Base-by-base conservation (phyloP, 331 rosid genomes). In the Acacia concinna region DNA sequence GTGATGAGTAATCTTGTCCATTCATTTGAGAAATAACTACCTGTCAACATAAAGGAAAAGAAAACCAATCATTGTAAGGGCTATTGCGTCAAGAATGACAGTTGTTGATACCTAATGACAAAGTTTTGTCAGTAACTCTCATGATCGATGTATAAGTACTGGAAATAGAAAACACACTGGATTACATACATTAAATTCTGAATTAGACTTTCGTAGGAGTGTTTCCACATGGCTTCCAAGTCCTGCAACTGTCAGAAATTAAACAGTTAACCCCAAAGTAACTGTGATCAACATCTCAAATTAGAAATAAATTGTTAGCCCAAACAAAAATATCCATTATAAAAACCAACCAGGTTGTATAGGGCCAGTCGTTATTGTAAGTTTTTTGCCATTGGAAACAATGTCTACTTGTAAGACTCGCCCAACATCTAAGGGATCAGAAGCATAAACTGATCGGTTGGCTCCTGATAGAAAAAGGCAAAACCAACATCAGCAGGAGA, bases 401-500 rank as follows among this genome's bases (percentile, higher is more conserved):
- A 95, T 79, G 78, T 95, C 96, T 30, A 86, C 96, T 88, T 91
- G 96, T 51, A 95, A 86, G 83, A 86, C 84, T 84, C 99, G 85
- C 71, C 97, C 97, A 66, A 93, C 99, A 83, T 95, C 99, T 34
- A 89, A 82, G 23, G 99, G 97, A 21, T 95, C 99, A 8, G 97
- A 91, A 47, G 99, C 97, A 79, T 93, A 95, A 34, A 79, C 68
- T 57, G 91, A 81, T 78, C 83, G 87, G 74, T 66, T 74, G 68
- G 96, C 96, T 79, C 99, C 97, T 95, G 87, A 85, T 74, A n/a
- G 73, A 80, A 60, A 78, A 82, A 74, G 83, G 70, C n/a, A 57
- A 73, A 23, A 52, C 71, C 38, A 72, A 76, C 75, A 73, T 81
- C 69, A 86, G 75, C 74, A 41, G 54, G 34, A 25, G 35, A 28